Evolutionary conservation across 208 protist species (phyloP).

Genomic region (Acanthamoeba royreba): DNA sequence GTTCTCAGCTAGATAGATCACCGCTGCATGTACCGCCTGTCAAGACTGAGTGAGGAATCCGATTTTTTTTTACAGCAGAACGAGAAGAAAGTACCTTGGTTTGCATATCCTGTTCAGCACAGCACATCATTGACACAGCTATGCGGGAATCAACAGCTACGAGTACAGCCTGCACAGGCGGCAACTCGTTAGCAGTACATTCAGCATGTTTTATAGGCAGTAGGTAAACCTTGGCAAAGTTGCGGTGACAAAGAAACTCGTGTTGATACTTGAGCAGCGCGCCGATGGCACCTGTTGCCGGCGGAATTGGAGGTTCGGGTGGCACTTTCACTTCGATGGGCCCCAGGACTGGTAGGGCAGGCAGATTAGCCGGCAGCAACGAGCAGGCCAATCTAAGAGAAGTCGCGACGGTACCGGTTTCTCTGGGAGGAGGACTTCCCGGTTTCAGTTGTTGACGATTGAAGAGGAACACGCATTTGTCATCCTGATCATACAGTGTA

Average conservation of each 20-base stretch:
- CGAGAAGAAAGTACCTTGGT: not conserved
- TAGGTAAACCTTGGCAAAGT: not conserved
- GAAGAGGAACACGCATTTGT: conserved; percentile 9
- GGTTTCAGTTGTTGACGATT: not conserved
- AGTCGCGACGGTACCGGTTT: not conserved
- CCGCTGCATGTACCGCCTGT: not conserved
- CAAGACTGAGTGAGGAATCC: no score
- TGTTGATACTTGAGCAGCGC: not conserved
- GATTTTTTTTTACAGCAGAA: no score
- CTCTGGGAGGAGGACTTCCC: not conserved
- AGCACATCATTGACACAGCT: not conserved
- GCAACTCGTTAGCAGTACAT: no score
- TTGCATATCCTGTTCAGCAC: conserved; percentile 31
- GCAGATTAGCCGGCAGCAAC: no score
- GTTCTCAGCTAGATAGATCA: not conserved
- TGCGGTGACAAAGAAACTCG: not conserved
- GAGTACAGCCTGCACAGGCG: not conserved
- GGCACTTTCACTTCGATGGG: not conserved
- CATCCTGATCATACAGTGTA: no score
- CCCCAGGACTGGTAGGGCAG: not conserved
- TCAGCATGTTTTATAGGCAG: no score
- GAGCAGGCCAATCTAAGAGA: no score
- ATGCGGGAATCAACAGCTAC: not conserved
- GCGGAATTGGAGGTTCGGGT: not conserved
- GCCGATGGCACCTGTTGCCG: not conserved